Percentiles rank a stretch among this genome's conserved stretches.
Conservation (phyloP, 192 early-diverging fungal genomes). For the Chytriomyces hyalinus region DNA sequence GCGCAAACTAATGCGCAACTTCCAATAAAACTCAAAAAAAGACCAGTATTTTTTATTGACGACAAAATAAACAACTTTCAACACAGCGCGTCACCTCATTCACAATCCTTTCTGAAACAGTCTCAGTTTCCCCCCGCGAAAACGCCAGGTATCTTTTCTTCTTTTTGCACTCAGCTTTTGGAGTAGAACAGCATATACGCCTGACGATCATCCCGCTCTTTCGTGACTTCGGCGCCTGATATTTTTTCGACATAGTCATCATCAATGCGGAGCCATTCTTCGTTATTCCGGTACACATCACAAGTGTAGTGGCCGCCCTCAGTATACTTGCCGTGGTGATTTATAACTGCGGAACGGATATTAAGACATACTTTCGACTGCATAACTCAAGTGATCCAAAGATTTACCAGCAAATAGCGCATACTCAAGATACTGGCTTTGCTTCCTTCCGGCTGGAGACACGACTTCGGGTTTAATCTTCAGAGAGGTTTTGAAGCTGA, state of each 20-base stretch:
- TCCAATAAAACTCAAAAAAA: too few relatives aligned
- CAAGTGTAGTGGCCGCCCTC: conserved; percentile 97
- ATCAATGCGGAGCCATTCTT: conserved; percentile 89
- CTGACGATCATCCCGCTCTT: conserved; percentile 61
- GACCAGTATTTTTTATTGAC: too few relatives aligned
- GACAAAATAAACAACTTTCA: too few relatives aligned
- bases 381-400: background rate
- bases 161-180: conserved; percentile 15
- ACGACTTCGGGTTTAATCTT: conserved; percentile 64
- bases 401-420: conserved; percentile 71
- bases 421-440: conserved; percentile 56
- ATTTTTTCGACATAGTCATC: conserved; percentile 76
- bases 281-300: conserved; percentile 75
- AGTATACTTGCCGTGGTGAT: conserved; percentile 89
- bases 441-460: conserved; percentile 47
- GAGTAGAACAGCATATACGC: conserved; percentile 80
- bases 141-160: background rate
- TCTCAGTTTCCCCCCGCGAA: too few relatives aligned
- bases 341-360: conserved; percentile 68
- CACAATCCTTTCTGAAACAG: too few relatives aligned
- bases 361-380: background rate
- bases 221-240: conserved; percentile 64
- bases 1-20: too few relatives aligned
- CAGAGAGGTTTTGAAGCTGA: conserved; percentile 72
- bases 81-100: too few relatives aligned